Percentiles rank a stretch among this genome's conserved stretches.
Evolutionary conservation across 192 early-diverging fungal species (phyloP).

Genomic region (Mortierella antarctica): DNA sequence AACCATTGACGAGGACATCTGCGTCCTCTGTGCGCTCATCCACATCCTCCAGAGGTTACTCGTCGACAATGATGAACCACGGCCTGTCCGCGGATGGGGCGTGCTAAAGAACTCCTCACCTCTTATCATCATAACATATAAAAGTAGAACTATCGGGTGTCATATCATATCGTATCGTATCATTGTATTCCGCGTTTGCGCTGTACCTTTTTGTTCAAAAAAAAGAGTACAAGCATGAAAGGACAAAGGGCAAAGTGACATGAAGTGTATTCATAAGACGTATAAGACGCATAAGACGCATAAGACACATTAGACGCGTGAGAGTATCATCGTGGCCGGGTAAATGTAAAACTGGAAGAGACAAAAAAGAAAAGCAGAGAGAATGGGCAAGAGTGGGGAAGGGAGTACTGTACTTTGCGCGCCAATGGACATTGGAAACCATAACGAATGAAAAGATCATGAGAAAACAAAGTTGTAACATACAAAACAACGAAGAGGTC

Average conservation of each 20-base stretch:
- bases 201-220: too few species aligned
- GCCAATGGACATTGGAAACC: neutral
- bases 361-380: neutral
- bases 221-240: neutral
- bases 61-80: constrained; percentile 7
- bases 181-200: too few species aligned
- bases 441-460: neutral
- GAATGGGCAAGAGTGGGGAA: neutral
- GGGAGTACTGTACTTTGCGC: neutral
- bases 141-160: too few species aligned
- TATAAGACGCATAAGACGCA: neutral
- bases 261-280: neutral
- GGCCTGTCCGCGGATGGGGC: constrained; percentile 7
- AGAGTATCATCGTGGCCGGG: neutral
- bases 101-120: neutral
- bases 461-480: neutral
- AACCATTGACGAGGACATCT: neutral
- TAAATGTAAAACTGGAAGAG: neutral
- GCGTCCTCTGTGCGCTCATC: neutral
- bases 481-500: neutral
- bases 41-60: constrained; percentile 17
- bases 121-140: neutral
- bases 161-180: too few species aligned
- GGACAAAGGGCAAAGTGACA: neutral
- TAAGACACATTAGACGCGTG: neutral